Base-by-base conservation (phyloP, 1,284 basidiomycete genomes). In the Neonothopanus nambi region DNA sequence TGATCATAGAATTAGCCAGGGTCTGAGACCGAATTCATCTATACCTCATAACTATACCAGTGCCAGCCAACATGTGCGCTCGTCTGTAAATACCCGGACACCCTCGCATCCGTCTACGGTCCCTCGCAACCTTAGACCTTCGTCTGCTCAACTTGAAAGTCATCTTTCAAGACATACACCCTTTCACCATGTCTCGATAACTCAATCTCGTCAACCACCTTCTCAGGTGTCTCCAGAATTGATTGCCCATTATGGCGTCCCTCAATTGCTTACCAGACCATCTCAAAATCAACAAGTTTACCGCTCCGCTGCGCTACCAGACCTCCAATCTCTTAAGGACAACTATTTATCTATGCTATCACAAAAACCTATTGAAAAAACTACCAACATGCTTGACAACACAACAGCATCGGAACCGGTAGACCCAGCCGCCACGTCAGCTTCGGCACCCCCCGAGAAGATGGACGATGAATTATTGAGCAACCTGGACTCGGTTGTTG, bases 171-270 rank as follows among this genome's bases (percentile, higher is more conserved):
- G 66, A 60, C 52, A 49, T 65, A 33, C 30, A 33, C 57, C 61
- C 55, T 63, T 65, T 49, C 61, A 72, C 39, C 63, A 78, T 79
- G 77, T 65, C 65, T 48, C 65, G 51, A 41, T 78, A 72, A 75
- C 63, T 65, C 61, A 65, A 38, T 42, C 20, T n/a, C 26, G 23
- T 33, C 13, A 33, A 47, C 18, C 38, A 53, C 28, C 44, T 20
- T 40, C 37, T 6, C 18, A 37, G 24, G 24, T 42, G 35, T 35
- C 41, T 17, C 43, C 40, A 17, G 23, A 45, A 45, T 21, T 87
- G 53, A 82, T 85, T 64, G 74, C 82, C 61, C 85, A 87, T 59
- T 81, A 88, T 87, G 87, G 85, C 71, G 82, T 89, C 61, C 87
- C 87, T 54, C 77, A 80, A 58, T 79, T 74, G 57, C 69, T 89